Evolutionary conservation across 148 eudicot genomes (phyloP).

Genomic region (Chenopodium formosanum): DNA sequence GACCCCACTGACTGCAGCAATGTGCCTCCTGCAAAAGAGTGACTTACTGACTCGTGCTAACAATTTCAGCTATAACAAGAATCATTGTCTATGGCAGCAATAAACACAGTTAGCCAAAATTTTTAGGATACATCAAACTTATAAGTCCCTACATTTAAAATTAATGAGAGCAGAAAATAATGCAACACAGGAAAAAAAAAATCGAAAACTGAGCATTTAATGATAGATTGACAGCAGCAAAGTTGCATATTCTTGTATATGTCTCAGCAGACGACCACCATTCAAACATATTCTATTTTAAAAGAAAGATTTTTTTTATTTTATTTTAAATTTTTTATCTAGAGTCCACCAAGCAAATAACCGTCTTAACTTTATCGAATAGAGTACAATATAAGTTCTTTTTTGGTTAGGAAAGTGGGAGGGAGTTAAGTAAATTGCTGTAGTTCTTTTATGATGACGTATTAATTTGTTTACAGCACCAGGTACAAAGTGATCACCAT

Average conservation of each 20-base stretch:
- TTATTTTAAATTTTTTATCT: neutral
- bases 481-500: neutral
- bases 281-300: neutral
- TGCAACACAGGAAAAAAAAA: neutral
- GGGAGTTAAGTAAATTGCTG: neutral
- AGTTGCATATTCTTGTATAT: neutral
- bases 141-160: neutral
- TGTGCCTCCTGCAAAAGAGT: constrained; percentile 77
- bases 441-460: neutral
- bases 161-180: neutral
- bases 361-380: neutral
- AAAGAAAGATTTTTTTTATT: neutral
- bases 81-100: neutral
- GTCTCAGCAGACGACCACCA: neutral
- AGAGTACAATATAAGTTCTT: neutral
- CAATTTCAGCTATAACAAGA: neutral
- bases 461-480: neutral
- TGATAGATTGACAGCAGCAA: neutral
- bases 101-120: neutral
- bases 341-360: neutral
- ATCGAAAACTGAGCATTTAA: neutral
- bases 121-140: neutral
- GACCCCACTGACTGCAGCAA: constrained; percentile 99
- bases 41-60: constrained; percentile 13
- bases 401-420: neutral